A percentile compares a stretch with the other conserved stretches of the same genome.
phyloP scores from a whole-genome alignment of 805 yeast genomes.

The Candida mattraensis region DNA sequence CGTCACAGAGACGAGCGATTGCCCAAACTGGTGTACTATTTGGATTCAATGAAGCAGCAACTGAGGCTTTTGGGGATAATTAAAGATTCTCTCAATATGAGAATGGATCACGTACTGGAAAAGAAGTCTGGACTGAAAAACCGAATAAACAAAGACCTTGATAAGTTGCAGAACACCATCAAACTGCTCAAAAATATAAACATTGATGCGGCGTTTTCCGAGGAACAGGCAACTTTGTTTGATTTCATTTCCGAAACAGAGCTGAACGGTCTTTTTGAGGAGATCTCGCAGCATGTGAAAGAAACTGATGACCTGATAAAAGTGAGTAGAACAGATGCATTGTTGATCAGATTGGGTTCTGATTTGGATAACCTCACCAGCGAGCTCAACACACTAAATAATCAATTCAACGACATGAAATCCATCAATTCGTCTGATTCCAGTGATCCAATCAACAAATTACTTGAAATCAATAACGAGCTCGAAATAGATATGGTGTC shows the following conservation, averaged over 20 bases:
- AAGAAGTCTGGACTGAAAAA: slow-evolving; percentile 22
- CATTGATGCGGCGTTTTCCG: slow-evolving; percentile 35
- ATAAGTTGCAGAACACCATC: slow-evolving; percentile 34
- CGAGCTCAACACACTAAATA: slow-evolving; percentile 27
- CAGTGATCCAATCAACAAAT: slow-evolving; percentile 23
- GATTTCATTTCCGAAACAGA: slow-evolving; percentile 49
- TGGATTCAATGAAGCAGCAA: slow-evolving; percentile 49
- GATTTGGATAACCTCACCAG: slow-evolving; percentile 27
- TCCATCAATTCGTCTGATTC: slow-evolving; percentile 19
- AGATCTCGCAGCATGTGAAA: slow-evolving; percentile 31
- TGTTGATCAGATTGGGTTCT: slow-evolving; percentile 26
- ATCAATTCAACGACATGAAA: slow-evolving; percentile 26
- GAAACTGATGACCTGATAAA: slow-evolving; percentile 30
- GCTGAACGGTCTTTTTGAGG: slow-evolving; percentile 34
- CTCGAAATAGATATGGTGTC: slow-evolving; percentile 71
- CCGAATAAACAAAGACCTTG: slow-evolving; percentile 31
- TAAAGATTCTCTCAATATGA: slow-evolving; percentile 30
- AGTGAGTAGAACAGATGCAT: slow-evolving; percentile 28
- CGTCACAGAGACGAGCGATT: slow-evolving; percentile 41
- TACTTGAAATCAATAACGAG: slow-evolving; percentile 41
- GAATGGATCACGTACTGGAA: slow-evolving; percentile 27
- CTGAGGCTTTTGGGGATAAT: slow-evolving; percentile 39
- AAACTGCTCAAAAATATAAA: slow-evolving; percentile 35
- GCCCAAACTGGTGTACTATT: slow-evolving; percentile 44
- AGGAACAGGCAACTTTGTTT: slow-evolving; percentile 31